phyloP scores from a whole-genome alignment of 179 eudicot genomes.

The Spergularia azorica region DNA sequence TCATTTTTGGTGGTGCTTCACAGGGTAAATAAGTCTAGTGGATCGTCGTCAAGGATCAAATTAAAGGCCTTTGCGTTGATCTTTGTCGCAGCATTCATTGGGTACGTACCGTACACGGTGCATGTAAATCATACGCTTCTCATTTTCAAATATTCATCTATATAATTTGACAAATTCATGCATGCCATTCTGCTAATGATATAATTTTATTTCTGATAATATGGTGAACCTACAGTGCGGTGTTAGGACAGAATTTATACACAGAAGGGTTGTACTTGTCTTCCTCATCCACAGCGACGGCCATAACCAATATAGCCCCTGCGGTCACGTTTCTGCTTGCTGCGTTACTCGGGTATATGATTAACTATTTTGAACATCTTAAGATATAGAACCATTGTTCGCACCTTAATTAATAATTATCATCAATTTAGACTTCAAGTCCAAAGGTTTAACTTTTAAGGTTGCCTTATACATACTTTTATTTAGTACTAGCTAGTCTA shows the following conservation, averaged over 20 bases:
- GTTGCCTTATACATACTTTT: no score
- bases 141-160: no score
- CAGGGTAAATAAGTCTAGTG: conserved; percentile 30
- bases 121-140: no score
- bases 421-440: background rate
- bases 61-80: conserved; percentile 51
- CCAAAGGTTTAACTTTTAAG: no score
- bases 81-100: conserved; percentile 51
- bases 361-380: background rate
- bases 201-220: background rate
- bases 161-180: no score
- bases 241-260: conserved; percentile 47
- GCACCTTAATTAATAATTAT: background rate
- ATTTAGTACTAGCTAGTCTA: no score
- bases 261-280: conserved; percentile 59
- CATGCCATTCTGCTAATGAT: no score
- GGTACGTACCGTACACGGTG: conserved; percentile 30
- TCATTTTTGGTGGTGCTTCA: no score
- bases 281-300: conserved; percentile 60
- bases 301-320: conserved; percentile 54
- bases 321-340: conserved; percentile 62
- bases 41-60: conserved; percentile 27
- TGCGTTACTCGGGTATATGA: conserved; percentile 41
- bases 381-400: background rate
- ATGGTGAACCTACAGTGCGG: conserved; percentile 3